These are phyloP conservation scores for Fusarium subglutinans DNA, from an alignment of 2,329 filamentous ascomycete genomes.

Conservation along the genomic window DNA sequence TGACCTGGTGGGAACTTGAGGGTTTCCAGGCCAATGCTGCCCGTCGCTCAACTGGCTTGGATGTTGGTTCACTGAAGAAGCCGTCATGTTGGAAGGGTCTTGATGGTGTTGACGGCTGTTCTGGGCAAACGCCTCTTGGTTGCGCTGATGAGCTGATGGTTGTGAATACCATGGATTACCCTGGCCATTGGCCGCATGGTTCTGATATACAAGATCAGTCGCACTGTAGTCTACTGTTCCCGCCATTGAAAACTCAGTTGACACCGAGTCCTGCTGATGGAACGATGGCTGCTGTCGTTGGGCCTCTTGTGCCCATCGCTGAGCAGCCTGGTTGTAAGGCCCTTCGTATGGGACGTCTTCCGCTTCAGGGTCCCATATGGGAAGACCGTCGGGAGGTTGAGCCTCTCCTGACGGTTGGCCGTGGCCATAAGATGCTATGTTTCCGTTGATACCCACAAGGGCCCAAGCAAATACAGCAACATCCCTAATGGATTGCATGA, in stretches of 20 bases:
- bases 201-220: conserved; percentile 3
- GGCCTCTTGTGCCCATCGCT: conserved; percentile 29
- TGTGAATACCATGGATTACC: conserved; percentile 19
- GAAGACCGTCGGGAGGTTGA: conserved; percentile 56
- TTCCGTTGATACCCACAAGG: conserved; percentile 82
- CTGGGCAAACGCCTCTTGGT: conserved; percentile 23
- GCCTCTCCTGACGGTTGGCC: conserved; percentile 72
- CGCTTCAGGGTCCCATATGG: conserved; percentile 39
- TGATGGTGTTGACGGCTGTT: conserved; percentile 7
- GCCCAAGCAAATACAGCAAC: conserved; percentile 91
- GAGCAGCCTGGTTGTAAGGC: conserved; percentile 40
- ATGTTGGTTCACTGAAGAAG: background rate
- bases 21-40: conserved; percentile 3
- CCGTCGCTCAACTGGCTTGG: background rate
- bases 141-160: conserved; percentile 17
- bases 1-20: conserved; percentile 13
- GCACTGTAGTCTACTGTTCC: background rate
- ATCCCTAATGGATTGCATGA: conserved; percentile 84
- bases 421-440: conserved; percentile 69
- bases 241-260: conserved; percentile 1
- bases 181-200: background rate
- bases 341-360: conserved; percentile 30
- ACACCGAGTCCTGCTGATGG: background rate
- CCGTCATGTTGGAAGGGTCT: background rate
- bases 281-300: conserved; percentile 3